Base-by-base conservation (phyloP, 1,139 yeast species). In the Yamadazyma taylorii region DNA sequence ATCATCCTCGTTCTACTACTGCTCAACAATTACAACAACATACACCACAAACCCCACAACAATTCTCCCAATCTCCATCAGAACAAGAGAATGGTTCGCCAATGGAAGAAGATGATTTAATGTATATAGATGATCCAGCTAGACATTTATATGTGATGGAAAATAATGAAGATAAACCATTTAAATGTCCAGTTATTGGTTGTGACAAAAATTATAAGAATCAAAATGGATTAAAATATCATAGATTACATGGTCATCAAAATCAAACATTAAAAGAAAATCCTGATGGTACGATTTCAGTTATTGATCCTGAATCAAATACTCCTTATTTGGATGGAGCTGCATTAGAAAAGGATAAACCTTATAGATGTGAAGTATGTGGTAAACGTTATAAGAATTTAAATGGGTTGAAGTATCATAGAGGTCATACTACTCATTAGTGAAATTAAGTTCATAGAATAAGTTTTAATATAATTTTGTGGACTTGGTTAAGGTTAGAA, bases 131-230 rank as follows among this genome's bases (percentile, higher is more conserved):
- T 55, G 97, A 90, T 60, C 98, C 97, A 0, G 96, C 97, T 1
- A 78, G 97, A 47, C 94, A 90, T 55, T 66, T 92, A 42, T 90
- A 90, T 57, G 96, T 89, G 31, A 82, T 87, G 73, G 97, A 90
- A 61, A 84, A 84, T 47, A 92, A 86, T 43, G 96, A 89, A 52
- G 88, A 88, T 58, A 85, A 92, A 61, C 98, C 99, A 16, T 92
- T 85, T 69, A 89, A 85, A 60, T 92, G 99, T 66, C 98, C 97
- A 0, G 98, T 92, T 29, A 86, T 89, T 55, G 98, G 98, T 5
- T 92, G 99, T 64, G 97, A 90, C 53, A 92, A 92, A 70, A 90
- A 94, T 25, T 92, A 92, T 65, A 92, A 92, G 69, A 92, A 92
- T 62, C 98, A 92, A 65, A 92, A 92, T 58, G 99, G 99, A 11